phyloP scores from a whole-genome alignment of 176 grass and related monocot genomes.

The Zoysia pacifica region DNA sequence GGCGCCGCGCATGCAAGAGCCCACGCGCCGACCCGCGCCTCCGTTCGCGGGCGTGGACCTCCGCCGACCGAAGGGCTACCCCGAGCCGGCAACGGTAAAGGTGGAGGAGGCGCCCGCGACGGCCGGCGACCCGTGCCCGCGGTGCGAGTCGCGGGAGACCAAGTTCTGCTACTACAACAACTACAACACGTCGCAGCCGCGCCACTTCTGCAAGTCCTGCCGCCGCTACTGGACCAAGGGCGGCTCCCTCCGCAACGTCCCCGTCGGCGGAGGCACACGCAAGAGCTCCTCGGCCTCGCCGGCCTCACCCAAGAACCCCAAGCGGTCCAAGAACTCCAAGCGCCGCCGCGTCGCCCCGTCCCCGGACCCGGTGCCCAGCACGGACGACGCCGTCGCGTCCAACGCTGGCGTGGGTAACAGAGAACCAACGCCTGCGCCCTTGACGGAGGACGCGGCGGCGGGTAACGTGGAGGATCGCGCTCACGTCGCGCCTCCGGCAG shows the following conservation, averaged over 20 bases:
- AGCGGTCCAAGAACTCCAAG: slow-evolving; percentile 48
- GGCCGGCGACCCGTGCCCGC: slow-evolving; percentile 51
- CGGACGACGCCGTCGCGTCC: neutral
- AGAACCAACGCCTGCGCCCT: neutral
- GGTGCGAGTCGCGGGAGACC: slow-evolving; percentile 69
- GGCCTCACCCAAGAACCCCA: slow-evolving; percentile 10
- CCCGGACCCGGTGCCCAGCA: neutral
- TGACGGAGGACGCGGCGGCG: neutral
- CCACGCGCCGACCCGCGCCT: slow-evolving; percentile 25
- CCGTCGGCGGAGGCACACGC: slow-evolving; percentile 72
- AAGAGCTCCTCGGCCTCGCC: slow-evolving; percentile 18
- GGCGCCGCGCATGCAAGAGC: slow-evolving; percentile 41
- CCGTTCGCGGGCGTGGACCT: slow-evolving; percentile 58
- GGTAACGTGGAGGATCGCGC: neutral
- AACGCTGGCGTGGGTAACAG: neutral
- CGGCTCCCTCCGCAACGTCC: slow-evolving; percentile 78
- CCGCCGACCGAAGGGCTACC: slow-evolving; percentile 54
- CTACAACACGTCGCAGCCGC: slow-evolving; percentile 90
- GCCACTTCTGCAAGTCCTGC: slow-evolving; percentile 89
- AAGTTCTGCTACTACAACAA: slow-evolving; percentile 99
- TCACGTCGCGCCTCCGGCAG: neutral
- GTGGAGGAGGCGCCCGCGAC: neutral
- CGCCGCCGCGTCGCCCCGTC: slow-evolving; percentile 39
- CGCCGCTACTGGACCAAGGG: slow-evolving; percentile 97
- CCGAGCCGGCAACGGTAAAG: neutral